Evolutionary conservation across 2,329 filamentous ascomycete species (phyloP), one percentile per base, ranked within the genome.

Genomic region (Immersiporthe knoxdaviesiana): DNA sequence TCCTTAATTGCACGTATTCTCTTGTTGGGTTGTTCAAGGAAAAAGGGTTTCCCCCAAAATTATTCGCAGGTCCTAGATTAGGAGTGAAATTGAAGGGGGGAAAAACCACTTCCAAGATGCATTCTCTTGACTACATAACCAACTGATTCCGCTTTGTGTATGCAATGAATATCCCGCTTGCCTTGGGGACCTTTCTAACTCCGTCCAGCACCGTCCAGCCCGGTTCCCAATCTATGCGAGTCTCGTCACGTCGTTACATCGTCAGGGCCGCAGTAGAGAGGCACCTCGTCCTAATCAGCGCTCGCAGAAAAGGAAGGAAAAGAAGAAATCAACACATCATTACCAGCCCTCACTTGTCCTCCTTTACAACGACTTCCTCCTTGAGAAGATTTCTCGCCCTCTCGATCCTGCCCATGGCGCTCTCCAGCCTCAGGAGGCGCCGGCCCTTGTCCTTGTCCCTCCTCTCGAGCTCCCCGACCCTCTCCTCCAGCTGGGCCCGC

Each of bases 391-490:
- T 83, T 76, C 89, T 87, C 5, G 92, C 91, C 72, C 90, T 84
- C 76, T 93, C 91, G 74, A 95, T 91, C 74, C 91, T 84, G 62
- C 81, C 84, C 76, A 94, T 85, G 24, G 91, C 91, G 47, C 86
- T 84, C 81, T 96, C 92, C 66, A 96, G 76, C 75, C 86, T 83
- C 70, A 93, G 92, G 72, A 96, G 76, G 64, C 92, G 81, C 68
- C 83, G 84, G 74, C 85, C 84, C 83, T 93, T 93, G 73, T 94
- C 91, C 62, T 77, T 79, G 70, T 95, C 92, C 70, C 92, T 83
- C 74, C 84, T 81, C 80, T 94, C 92, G 30, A 96, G 80, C 74
- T 89, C 83, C 69, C 83, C 85, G 10, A 96, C 85, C 52, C 91
- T 82, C 77, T 91, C 88, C 80, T 94, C 91, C 32, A 96, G 83